A percentile compares a stretch with the other conserved stretches of the same genome.
These are phyloP conservation scores for Mycena amicta DNA, from an alignment of 768 basidiomycete genomes.

Conservation along the genomic window DNA sequence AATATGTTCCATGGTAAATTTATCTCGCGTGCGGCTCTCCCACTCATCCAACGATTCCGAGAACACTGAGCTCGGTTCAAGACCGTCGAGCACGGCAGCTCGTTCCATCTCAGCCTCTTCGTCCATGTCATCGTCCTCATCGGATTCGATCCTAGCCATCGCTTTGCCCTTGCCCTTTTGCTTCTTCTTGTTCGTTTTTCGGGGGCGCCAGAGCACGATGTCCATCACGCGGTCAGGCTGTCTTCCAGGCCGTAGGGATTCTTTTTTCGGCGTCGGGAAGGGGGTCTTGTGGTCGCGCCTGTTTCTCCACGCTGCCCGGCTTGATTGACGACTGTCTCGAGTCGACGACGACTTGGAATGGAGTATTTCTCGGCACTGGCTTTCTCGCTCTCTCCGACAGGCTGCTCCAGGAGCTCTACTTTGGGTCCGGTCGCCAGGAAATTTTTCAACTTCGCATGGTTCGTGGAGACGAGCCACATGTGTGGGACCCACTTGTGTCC, in stretches of 20 bases:
- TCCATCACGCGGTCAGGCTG: conserved; percentile 92
- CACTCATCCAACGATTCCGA: conserved; percentile 67
- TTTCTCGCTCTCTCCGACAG: conserved; percentile 35
- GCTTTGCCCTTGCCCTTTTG: conserved; percentile 23
- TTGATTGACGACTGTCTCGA: conserved; percentile 38
- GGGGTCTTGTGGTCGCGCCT: conserved; percentile 38
- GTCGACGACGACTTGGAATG: conserved; percentile 46
- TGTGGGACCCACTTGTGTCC: conserved; percentile 90
- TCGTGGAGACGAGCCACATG: conserved; percentile 81
- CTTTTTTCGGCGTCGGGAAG: conserved; percentile 70
- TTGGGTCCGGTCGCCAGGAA: conserved; percentile 73
- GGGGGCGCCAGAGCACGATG: conserved; percentile 63
- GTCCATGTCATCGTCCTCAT: conserved; percentile 32
- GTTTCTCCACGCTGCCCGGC: conserved; percentile 26
- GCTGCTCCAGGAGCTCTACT: conserved; percentile 61
- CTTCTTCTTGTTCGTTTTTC: conserved; percentile 24
- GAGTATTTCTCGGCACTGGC: conserved; percentile 29
- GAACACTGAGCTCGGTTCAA: conserved; percentile 57
- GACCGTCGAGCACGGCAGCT: conserved; percentile 48
- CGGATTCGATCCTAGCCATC: conserved; percentile 29
- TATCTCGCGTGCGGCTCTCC: conserved; percentile 46
- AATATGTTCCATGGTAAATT: conserved; percentile 52
- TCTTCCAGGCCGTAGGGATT: conserved; percentile 84
- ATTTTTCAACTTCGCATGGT: conserved; percentile 67
- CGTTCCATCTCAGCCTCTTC: conserved; percentile 35